phyloP scores from a whole-genome alignment of 2,329 filamentous ascomycete species.

The Trichoderma pleuroti region DNA sequence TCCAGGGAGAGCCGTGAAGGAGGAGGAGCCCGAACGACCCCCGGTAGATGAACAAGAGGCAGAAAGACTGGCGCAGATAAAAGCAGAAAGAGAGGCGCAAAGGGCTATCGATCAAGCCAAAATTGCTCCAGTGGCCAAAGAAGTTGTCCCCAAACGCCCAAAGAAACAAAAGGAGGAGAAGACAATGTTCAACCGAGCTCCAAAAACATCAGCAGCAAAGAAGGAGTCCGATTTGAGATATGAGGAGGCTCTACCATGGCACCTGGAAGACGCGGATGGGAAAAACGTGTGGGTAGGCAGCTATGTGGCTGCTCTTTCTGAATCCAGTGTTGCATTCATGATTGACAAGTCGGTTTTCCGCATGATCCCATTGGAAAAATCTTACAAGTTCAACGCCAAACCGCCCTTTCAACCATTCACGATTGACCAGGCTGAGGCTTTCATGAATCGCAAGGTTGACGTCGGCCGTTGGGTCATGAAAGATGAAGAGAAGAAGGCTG shows the following conservation, averaged over 20 bases:
- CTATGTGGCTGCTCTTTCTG: conserved; percentile 84
- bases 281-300: conserved; percentile 92
- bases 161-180: conserved; percentile 77
- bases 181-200: conserved; percentile 79
- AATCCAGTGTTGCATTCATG: conserved; percentile 76
- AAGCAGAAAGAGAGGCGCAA: conserved; percentile 79
- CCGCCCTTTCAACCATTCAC: conserved; percentile 74
- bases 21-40: conserved; percentile 46
- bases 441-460: conserved; percentile 74
- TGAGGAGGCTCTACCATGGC: conserved; percentile 94
- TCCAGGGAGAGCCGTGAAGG: conserved; percentile 61
- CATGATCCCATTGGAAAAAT: conserved; percentile 91
- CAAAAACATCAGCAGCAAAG: conserved; percentile 74
- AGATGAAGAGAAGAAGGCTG: conserved; percentile 57
- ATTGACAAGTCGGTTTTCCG: conserved; percentile 68
- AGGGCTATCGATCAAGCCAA: conserved; percentile 84
- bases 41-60: conserved; percentile 55
- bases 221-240: conserved; percentile 73
- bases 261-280: conserved; percentile 92
- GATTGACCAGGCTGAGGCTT: conserved; percentile 79
- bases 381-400: conserved; percentile 83
- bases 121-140: conserved; percentile 78
- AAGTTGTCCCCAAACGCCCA: conserved; percentile 46
- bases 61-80: conserved; percentile 63
- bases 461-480: conserved; percentile 78